Evolutionary conservation across 1,284 basidiomycete genomes (phyloP), one percentile per base, ranked within the genome.

Genomic region (Naganishia sp.): DNA sequence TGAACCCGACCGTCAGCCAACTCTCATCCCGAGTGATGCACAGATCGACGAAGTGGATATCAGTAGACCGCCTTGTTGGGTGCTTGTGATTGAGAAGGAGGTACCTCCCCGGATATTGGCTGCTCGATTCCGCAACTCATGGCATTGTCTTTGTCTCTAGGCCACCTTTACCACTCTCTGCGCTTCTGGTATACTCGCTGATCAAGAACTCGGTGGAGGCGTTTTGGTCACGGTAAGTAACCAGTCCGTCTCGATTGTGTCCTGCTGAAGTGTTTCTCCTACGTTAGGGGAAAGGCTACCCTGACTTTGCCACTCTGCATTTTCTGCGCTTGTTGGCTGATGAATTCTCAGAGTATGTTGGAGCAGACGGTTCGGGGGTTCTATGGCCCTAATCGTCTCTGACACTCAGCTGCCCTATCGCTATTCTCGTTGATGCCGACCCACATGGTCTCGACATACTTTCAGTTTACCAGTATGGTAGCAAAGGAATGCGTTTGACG

Each of bases 51-150:
- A 80, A 0, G 84, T 93, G 67, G 80, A 84, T 23, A 73, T 88
- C 0, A 75, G 81, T 0, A 78, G 83, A 7, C 78, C 82, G 47
- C 73, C 92, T 6, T 71, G 82, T 0, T 96, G 90, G 89, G 84
- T 95, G 5, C 82, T 96, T 18, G 81, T 96, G 0, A 85, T 96
- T 13, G 94, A 97, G 77, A 97, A 97, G 80, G 94, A 97, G 80
- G 93, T 89, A 47, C 69, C 82, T 50, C 17, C 39, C 47, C 15
- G 23, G 6, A 21, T 18, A 32, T n/a, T 2, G 15, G 5, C 15
- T 23, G 7, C 43, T 7, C 25, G n/a, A 32, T 18, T 21, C 47
- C 2, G 25, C n/a, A 13, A 15, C 23, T 23, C 17, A 35, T n/a
- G 6, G 50, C 35, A 52, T 67, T 45, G 41, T 13, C 7, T 6